Evolutionary conservation across 2,329 filamentous ascomycete species (phyloP), one percentile per base, ranked within the genome.

Genomic region (Elsinoe batatas): DNA sequence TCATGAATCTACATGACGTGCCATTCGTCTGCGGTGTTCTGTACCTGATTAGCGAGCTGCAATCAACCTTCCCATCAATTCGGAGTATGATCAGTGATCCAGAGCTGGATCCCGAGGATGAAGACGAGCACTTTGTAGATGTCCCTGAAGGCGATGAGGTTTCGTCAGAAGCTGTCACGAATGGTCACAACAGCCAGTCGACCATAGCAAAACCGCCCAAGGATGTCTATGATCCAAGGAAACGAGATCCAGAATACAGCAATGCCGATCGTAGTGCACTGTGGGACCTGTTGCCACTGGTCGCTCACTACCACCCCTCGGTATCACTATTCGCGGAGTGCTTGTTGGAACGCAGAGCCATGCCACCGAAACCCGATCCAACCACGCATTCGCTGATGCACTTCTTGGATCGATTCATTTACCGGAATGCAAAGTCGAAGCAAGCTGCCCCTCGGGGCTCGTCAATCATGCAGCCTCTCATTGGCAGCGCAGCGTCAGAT

Each of bases 401-500:
- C 69, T 98, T 98, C 77, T 78, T 98, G 57, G 93, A 98, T 72
- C 91, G 94, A 63, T 98, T 98, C 70, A 89, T 95, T n/a, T 98
- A 97, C 78, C 85, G 88, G 62, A 95, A 93, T 64, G 84, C 91
- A 59, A 95, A 95, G 76, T 76, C 83, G 3, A 79, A 76, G 61
- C 68, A 71, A 17, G 77, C 81, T 53, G 71, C 76, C 32, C 77
- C 81, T 30, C 87, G 88, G 60, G 94, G 94, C 50, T 79, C 81
- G 26, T 96, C 90, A 22, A 95, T 98, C 70, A 98, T 98, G 93
- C 93, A 98, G 71, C 93, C 94, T 37, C 81, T 96, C 65, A 79
- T 80, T 53, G 82, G 82, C 50, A 78, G 77, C 11, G 80, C 81
- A 56, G 76, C 76, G 3, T 75, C 76, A 30, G 80, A 81, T 53